Evolutionary conservation across 2,329 filamentous ascomycete species (phyloP), one percentile per base, ranked within the genome.

Genomic region (Daldinia sp.): DNA sequence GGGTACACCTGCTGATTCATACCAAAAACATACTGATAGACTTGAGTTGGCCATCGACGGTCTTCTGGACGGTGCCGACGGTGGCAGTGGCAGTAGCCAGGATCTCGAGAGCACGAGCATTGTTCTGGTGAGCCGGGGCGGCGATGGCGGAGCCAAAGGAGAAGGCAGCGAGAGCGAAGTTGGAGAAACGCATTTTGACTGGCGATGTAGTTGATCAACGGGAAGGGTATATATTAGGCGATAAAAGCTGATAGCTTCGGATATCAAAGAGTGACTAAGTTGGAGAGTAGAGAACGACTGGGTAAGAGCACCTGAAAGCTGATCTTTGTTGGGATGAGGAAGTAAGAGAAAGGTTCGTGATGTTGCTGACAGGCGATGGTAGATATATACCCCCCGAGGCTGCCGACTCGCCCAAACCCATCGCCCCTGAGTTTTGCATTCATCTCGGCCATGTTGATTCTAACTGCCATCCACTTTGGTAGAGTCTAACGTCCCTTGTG

Each of bases 111-210:
- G 61, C 66, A 55, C 63, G 57, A 35, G 37, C 56, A 5, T 62
- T 32, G 41, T 47, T 30, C 58, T 63, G 55, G 59, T 64, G 55
- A 34, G 69, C 58, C 41, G 72, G 71, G 43, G 61, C 67, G 35
- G 73, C 73, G 53, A 74, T 49, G 66, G 73, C 72, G 63, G 73
- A 72, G 70, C 73, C 73, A 48, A 74, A 37, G 27, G 74, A 71
- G 60, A 75, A 64, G 61, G 73, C 73, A 61, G 71, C 71, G 49
- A 75, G 63, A 55, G 68, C 66, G 68, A 73, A 68, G 59, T 59
- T 75, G 56, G 70, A 65, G 73, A 75, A 74, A 70, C 73, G 72
- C 74, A 76, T 76, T 61, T 60, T 75, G 66, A 47, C 59, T 58
- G 61, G 63, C 55, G 50, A 39, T 53, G 32, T 39, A 49, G 57